These are phyloP conservation scores for Astrephomene gubernaculifera DNA, from an alignment of 139 green algal species.

Conservation along the genomic window DNA sequence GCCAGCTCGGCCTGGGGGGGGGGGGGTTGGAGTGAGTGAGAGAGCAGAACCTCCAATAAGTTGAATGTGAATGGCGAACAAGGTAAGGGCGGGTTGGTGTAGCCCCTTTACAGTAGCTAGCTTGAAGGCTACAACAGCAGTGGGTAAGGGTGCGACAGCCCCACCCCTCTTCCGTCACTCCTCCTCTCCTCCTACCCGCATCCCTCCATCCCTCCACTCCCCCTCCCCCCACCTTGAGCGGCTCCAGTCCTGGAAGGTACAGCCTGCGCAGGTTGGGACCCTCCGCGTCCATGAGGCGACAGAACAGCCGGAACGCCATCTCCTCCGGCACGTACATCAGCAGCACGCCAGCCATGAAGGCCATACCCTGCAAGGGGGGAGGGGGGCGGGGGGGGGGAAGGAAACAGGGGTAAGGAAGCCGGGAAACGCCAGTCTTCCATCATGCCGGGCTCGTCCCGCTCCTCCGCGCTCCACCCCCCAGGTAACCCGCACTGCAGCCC, in stretches of 20 bases:
- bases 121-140: no score
- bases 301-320: conserved; percentile 86
- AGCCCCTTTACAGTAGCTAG: no score
- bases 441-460: no score
- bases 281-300: conserved; percentile 68
- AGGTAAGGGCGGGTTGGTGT: no score
- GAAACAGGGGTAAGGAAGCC: background rate
- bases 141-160: no score
- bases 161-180: no score
- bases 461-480: no score
- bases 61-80: no score
- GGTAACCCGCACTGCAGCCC: background rate
- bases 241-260: conserved; percentile 85
- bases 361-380: conserved; percentile 73
- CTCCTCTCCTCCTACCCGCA: no score
- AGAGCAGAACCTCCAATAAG: no score
- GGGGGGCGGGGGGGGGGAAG: background rate
- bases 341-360: conserved; percentile 91
- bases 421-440: no score
- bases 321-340: conserved; percentile 96
- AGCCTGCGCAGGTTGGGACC: conserved; percentile 81
- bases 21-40: background rate
- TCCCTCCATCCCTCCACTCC: background rate
- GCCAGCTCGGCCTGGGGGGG: conserved; percentile 39
- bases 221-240: conserved; percentile 66